Evolutionary conservation across 1,284 basidiomycete species (phyloP).

Genomic region (Naganishia sp.): DNA sequence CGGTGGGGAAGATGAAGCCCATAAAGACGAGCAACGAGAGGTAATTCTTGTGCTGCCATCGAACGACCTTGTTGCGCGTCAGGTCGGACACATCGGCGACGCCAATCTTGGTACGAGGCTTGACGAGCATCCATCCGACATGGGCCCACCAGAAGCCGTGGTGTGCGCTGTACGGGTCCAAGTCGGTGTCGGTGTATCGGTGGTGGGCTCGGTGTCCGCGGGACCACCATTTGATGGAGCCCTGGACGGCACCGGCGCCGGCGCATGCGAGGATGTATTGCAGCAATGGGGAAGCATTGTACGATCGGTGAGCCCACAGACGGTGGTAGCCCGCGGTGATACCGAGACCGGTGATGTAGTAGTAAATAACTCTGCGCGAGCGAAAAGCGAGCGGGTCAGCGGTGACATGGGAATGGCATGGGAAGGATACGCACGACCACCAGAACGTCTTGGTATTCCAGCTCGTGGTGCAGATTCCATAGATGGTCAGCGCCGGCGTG

Average conservation of each 20-base stretch:
- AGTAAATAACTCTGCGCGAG: constrained; percentile 64
- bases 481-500: constrained; percentile 69
- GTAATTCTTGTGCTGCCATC: constrained; percentile 84
- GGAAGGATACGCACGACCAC: constrained; percentile 57
- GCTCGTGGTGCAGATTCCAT: constrained; percentile 65
- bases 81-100: constrained; percentile 85
- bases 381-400: constrained; percentile 6
- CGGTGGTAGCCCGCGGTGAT: constrained; percentile 78
- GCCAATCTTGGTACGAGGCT: constrained; percentile 82
- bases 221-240: constrained; percentile 94
- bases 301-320: constrained; percentile 86
- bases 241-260: constrained; percentile 83
- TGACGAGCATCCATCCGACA: constrained; percentile 90
- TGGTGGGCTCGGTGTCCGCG: constrained; percentile 91
- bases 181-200: constrained; percentile 90
- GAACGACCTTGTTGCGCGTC: constrained; percentile 70
- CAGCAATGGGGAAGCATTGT: constrained; percentile 79
- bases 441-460: constrained; percentile 68
- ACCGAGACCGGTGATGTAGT: constrained; percentile 80
- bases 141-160: constrained; percentile 73
- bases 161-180: constrained; percentile 90
- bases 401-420: neutral
- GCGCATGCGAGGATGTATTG: constrained; percentile 75
- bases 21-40: constrained; percentile 68
- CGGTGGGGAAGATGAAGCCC: constrained; percentile 72